Evolutionary conservation across 202 grass and related monocot species (phyloP).

Genomic region (Miscanthus sacchariflorus): DNA sequence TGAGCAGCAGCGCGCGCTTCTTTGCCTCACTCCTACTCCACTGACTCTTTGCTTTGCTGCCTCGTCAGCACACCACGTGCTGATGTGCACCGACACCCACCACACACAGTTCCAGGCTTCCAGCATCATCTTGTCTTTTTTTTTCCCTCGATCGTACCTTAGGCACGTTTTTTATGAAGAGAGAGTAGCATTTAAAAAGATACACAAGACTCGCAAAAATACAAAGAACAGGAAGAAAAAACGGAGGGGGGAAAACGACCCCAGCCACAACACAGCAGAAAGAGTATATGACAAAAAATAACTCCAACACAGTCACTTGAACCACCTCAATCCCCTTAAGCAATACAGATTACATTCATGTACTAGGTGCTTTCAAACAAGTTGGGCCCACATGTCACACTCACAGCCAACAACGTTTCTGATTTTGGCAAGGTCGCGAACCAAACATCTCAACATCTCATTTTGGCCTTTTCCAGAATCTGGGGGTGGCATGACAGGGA

Average conservation of each 20-base stretch:
- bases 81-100: conserved; percentile 18
- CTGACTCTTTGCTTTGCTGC: neutral
- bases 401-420: neutral
- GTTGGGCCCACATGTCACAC: neutral
- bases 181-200: too few species aligned
- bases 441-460: neutral
- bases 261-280: too few species aligned
- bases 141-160: too few species aligned
- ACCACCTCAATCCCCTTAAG: too few species aligned
- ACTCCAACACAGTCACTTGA: too few species aligned
- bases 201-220: too few species aligned
- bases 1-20: too few species aligned
- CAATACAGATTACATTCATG: too few species aligned
- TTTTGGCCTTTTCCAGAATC: neutral
- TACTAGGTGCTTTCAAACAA: neutral
- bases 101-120: neutral
- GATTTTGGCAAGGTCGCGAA: neutral
- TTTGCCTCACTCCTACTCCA: conserved; percentile 22
- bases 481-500: neutral
- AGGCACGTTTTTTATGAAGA: too few species aligned
- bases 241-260: too few species aligned
- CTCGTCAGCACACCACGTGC: neutral
- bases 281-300: too few species aligned
- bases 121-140: neutral
- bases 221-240: too few species aligned